Base-by-base conservation (phyloP, 257 asterid species). In the Nicotiana noctiflora region DNA sequence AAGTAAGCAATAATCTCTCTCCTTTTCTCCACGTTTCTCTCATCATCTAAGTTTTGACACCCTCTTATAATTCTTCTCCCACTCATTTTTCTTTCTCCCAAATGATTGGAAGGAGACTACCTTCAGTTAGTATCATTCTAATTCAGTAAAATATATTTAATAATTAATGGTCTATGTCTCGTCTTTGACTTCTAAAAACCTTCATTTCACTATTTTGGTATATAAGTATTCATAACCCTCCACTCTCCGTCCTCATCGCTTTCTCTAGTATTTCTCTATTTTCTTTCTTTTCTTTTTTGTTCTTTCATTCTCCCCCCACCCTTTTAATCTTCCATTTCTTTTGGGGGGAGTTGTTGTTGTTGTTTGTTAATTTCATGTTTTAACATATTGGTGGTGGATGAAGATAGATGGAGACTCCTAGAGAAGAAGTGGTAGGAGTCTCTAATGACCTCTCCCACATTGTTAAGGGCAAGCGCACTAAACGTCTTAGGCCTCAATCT, bases 381-480 rank as follows among this genome's bases (percentile, higher is more conserved):
- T 72, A 67, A 75, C 21, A 21, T 79, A 70, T 80, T 52, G 75
- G 79, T 2, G 44, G 83, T 31, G 86, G 82, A 76, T 31, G 79
- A 80, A 34, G 4, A 31, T 23, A 82, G 31, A 85, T 85, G 91
- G 89, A 84, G 83, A 79, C 51, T 51, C 52, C 51, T 40, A 52
- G 10, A 37, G 88, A 86, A 62, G 89, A 87, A 63, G 76, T 76
- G 81, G 66, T 77, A 18, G 84, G 79, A 21, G 83, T 62, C 61
- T 78, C 86, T 80, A 84, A 81, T 51, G 85, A 88, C 65, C 23
- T 37, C 61, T 81, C 80, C 70, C 80, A 74, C 37, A 75, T 84
- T 31, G 85, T 85, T 0, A 87, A 86, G 72, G 91, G 88, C 59
- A 86, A 86, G 65, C 79, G 89, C 34, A 85, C 88, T 53, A 86